Conservation (phyloP, 2,329 filamentous ascomycete genomes). For the Corinectria fuckeliana region DNA sequence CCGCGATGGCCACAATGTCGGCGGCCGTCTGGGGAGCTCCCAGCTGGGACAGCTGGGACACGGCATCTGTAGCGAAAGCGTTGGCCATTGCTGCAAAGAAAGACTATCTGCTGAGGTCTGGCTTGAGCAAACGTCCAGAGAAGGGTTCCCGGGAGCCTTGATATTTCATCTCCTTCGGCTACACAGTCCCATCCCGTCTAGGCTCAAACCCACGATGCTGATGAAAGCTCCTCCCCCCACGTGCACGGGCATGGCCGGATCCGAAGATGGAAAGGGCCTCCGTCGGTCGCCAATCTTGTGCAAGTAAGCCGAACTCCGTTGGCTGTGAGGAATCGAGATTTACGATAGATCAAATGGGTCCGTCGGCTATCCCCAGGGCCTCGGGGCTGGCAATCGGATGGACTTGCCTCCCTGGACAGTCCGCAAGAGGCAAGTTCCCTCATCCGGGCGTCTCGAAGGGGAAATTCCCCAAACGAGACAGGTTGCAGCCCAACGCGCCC, state of each 20-base stretch:
- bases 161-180: slow-evolving; percentile 21
- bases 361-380: background rate
- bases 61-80: slow-evolving; percentile 28
- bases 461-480: background rate
- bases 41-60: slow-evolving; percentile 28
- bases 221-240: background rate
- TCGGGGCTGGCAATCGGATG: background rate
- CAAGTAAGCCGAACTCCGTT: background rate
- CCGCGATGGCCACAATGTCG: slow-evolving; percentile 36
- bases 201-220: background rate
- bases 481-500: background rate
- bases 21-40: slow-evolving; percentile 30
- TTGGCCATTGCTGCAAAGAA: slow-evolving; percentile 26
- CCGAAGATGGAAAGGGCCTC: slow-evolving; percentile 20
- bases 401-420: background rate
- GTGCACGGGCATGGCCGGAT: background rate
- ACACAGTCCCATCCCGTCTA: background rate
- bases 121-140: background rate
- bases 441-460: background rate
- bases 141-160: background rate
- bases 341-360: background rate
- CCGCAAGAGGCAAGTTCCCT: background rate
- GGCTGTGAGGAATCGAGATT: slow-evolving; percentile 8
- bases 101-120: background rate
- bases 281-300: background rate